phyloP scores from a whole-genome alignment of 768 basidiomycete genomes.

The Russula vinacea region DNA sequence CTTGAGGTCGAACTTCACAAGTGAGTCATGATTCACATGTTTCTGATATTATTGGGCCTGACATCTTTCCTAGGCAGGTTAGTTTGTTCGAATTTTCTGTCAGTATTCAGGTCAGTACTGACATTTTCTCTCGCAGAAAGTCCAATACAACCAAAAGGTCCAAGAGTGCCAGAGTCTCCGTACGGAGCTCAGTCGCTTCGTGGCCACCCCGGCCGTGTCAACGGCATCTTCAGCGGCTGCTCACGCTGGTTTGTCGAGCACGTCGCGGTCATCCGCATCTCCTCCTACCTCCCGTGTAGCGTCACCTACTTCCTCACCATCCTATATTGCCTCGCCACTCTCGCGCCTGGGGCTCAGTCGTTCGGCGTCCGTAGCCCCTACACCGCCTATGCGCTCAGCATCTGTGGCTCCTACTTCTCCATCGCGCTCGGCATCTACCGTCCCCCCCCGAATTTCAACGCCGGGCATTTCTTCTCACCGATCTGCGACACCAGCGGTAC shows the following conservation, averaged over 20 bases:
- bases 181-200: slow-evolving; percentile 29
- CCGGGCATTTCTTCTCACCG: slow-evolving; percentile 23
- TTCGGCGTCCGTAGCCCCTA: slow-evolving; percentile 23
- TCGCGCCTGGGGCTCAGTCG: slow-evolving; percentile 24
- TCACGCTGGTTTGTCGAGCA: slow-evolving; percentile 30
- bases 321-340: slow-evolving; percentile 16
- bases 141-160: slow-evolving; percentile 31
- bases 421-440: slow-evolving; percentile 23
- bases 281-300: slow-evolving; percentile 30
- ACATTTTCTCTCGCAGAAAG: slow-evolving; percentile 22
- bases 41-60: slow-evolving; percentile 6
- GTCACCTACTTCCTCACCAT: slow-evolving; percentile 22
- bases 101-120: slow-evolving; percentile 5
- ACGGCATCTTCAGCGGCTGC: slow-evolving; percentile 23
- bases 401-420: slow-evolving; percentile 24
- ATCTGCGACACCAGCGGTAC: slow-evolving; percentile 23
- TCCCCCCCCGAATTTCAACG: slow-evolving; percentile 20
- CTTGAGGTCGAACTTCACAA: slow-evolving; percentile 69
- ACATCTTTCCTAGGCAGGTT: slow-evolving; percentile 23
- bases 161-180: slow-evolving; percentile 31
- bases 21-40: slow-evolving; percentile 44
- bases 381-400: slow-evolving; percentile 20
- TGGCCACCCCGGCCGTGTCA: slow-evolving; percentile 20
- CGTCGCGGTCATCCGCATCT: slow-evolving; percentile 25
- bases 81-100: not conserved